phyloP scores from a whole-genome alignment of 108 stramenopile species.

The Epipyxis sp. region DNA sequence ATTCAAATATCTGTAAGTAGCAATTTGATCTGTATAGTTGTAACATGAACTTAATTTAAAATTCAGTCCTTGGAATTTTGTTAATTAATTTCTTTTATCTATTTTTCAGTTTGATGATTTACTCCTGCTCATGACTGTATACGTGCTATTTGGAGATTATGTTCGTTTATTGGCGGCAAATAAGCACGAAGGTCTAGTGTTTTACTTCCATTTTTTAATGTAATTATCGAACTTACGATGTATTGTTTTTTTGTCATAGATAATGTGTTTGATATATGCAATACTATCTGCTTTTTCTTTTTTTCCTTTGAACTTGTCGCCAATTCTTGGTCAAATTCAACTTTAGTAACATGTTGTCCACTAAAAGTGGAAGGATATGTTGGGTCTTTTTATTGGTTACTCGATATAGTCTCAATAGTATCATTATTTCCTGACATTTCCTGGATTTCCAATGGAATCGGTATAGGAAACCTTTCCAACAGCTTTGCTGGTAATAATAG shows the following conservation, averaged over 20 bases:
- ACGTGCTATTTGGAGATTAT: not conserved
- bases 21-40: not conserved
- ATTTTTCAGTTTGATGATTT: not conserved
- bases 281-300: not conserved
- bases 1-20: not conserved
- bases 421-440: constrained; percentile 7
- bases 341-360: not conserved
- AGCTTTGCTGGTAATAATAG: not conserved
- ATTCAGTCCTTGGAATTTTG: not conserved
- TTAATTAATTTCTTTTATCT: not conserved
- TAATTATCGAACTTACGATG: not conserved
- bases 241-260: not conserved
- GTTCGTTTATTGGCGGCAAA: not conserved
- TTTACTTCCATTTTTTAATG: not conserved
- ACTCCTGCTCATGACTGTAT: not conserved
- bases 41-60: not conserved
- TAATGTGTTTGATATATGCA: not conserved
- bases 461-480: not conserved
- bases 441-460: constrained; percentile 13
- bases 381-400: constrained; percentile 8
- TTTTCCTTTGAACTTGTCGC: constrained; percentile 1
- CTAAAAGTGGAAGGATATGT: constrained; percentile 18
- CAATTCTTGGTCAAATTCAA: not conserved
- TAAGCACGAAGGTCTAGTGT: not conserved
- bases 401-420: constrained; percentile 10